Base-by-base conservation (phyloP, 2,329 filamentous ascomycete genomes). In the Scortechinia acanthostroma region DNA sequence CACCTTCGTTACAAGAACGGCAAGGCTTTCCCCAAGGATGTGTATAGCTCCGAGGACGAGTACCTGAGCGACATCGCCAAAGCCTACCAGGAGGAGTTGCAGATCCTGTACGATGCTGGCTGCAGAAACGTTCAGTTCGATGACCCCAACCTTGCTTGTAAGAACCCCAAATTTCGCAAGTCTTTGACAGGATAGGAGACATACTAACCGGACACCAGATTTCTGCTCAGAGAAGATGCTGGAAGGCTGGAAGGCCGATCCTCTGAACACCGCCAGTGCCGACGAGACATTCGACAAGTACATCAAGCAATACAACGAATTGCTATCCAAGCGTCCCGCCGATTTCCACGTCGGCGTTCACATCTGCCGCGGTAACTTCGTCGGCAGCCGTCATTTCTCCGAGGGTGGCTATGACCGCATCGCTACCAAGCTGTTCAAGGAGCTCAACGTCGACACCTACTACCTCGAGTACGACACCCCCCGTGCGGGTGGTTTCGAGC, bases 401-500 rank as follows among this genome's bases (percentile, higher is more conserved):
- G 68, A 72, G 45, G 74, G 74, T 42, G 73, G 74, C 28, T 79
- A 79, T 61, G 74, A 77, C 59, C 74, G 73, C 42, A 73, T 77
- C 3, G 71, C 74, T 25, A 71, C 76, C 57, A 70, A 74, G n/a
- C 61, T 77, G 14, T 77, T 77, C 65, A 70, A 69, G 53, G 69
- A 74, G 46, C 65, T 77, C 43, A 66, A 76, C 52, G 73, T 77
- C 45, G 73, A 78, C 51, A 74, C 70, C 14, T 79, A 77, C 59
- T 79, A 77, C 61, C 68, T 79, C 52, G 74, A 79, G 58, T 79
- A 74, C 56, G 74, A 79, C 55, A 74, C 77, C 49, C 73, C 72
- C 22, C 65, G 74, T 2, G 71, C 66, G 0, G 74, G 74, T 14
- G 74, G 76, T 56, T 79, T 78, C 58, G 63, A 61, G 25, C 74